Evolutionary conservation across 2,329 filamentous ascomycete species (phyloP), one percentile per base, ranked within the genome.

Genomic region (Colletotrichum abscissum): DNA sequence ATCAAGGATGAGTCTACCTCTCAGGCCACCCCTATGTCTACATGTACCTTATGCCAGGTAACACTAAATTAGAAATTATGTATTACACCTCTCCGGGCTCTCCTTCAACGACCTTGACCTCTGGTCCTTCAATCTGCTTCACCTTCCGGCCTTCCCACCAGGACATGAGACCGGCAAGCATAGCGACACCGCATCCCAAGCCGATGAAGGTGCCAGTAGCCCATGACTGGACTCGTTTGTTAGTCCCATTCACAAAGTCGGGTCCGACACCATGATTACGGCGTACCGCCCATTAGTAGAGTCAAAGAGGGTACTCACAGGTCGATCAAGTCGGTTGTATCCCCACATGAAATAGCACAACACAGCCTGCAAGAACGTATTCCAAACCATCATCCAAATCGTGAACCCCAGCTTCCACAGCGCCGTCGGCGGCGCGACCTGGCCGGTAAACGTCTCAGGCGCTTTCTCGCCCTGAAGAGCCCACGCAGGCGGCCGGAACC

Each of bases 401-500:
- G 76, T 78, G 19, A 78, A 76, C 0, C 76, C 74, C 2, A 78
- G 58, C 64, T 78, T 78, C 77, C 77, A 78, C 5, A 78, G 14
- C 22, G 76, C 49, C 11, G 77, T 78, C 0, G 77, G 77, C 26
- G 77, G 76, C 9, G 77, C 77, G 1, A 60, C 64, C 24, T 68
- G 63, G 6, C 76, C 75, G 0, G 76, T 78, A 16, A 78, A 77
- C 0, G 76, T 78, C 16, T 65, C 63, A 7, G 71, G 49, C 11
- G 65, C 64, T 35, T 76, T 76, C 1, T 72, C 64, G 22, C 71
- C 71, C 4, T 69, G 54, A 7, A 71, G 60, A 0, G 76, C 73
- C 78, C 78, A 79, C 2, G 74, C 75, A 1, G 78, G 78, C 8
- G 78, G 78, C 5, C 78, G 76, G 33, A 79, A 79, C 78, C 78